Conservation (phyloP, 2,329 filamentous ascomycete genomes). For the Penicillium sp. region DNA sequence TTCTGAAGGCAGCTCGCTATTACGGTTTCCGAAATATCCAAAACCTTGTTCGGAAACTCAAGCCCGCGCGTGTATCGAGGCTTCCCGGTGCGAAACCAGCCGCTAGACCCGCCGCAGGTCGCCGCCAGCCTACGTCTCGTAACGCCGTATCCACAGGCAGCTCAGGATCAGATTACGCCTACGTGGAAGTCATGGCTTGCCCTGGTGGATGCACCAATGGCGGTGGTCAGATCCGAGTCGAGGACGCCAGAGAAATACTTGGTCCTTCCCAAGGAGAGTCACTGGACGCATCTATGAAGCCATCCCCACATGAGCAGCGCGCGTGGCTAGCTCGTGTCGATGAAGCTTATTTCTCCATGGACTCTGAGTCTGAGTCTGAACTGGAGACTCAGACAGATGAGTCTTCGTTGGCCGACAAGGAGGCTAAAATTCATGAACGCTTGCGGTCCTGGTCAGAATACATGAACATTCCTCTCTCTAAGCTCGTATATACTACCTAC, state of each 20-base stretch:
- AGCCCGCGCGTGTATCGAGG: constrained; percentile 72
- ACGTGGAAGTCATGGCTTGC: constrained; percentile 98
- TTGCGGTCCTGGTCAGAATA: constrained; percentile 72
- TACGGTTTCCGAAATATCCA: constrained; percentile 99
- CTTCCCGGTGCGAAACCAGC: constrained; percentile 71
- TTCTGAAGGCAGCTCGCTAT: constrained; percentile 82
- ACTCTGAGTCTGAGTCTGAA: constrained; percentile 51
- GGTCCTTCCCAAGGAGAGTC: constrained; percentile 17
- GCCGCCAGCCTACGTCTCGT: constrained; percentile 32
- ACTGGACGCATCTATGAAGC: constrained; percentile 46
- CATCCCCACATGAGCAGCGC: constrained; percentile 76
- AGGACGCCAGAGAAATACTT: constrained; percentile 58
- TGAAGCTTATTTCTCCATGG: constrained; percentile 83
- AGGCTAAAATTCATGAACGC: constrained; percentile 56
- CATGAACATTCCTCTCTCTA: constrained; percentile 68
- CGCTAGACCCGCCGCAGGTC: constrained; percentile 19
- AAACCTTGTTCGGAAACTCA: constrained; percentile 88
- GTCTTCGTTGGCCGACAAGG: constrained; percentile 26
- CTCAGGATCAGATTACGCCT: constrained; percentile 67
- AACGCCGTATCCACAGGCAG: constrained; percentile 28
- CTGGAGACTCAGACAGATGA: constrained; percentile 27
- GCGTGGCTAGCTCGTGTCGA: constrained; percentile 79
- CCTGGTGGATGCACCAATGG: constrained; percentile 98
- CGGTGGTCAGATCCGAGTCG: constrained; percentile 88
- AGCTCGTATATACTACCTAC: constrained; percentile 80